Conservation (phyloP, 441 rosid species). For the Eruca vesicaria region DNA sequence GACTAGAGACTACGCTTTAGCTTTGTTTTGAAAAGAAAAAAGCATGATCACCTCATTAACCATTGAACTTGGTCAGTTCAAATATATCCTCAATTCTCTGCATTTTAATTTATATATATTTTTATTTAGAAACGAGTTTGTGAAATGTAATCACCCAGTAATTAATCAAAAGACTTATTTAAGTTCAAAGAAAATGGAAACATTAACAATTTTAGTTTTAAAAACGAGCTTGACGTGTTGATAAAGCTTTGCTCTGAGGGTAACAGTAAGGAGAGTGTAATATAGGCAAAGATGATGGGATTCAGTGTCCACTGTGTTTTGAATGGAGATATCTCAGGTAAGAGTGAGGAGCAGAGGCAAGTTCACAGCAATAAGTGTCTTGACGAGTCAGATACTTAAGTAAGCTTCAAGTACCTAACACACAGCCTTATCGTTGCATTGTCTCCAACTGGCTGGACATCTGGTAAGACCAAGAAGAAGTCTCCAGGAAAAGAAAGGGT, state of each 20-base stretch:
- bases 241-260: constrained; percentile 54
- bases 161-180: neutral
- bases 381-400: too few species aligned
- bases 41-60: neutral
- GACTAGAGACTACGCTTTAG: neutral
- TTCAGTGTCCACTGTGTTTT: constrained; percentile 88
- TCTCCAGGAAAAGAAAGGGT: constrained; percentile 89
- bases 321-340: constrained; percentile 65
- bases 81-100: neutral
- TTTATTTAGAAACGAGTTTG: neutral
- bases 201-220: neutral
- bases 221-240: constrained; percentile 59
- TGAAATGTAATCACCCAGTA: neutral
- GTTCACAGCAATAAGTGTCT: constrained; percentile 81
- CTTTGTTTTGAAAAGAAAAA: neutral
- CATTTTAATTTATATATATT: neutral
- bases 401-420: too few species aligned
- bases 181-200: neutral
- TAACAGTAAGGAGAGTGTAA: constrained; percentile 34
- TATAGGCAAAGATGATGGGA: constrained; percentile 8
- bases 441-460: constrained; percentile 96
- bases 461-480: constrained; percentile 84
- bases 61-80: constrained; percentile 2
- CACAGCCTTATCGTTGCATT: constrained; percentile 86
- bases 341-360: constrained; percentile 61